These are phyloP conservation scores for Ganoderma multipileum DNA, from an alignment of 1,284 basidiomycete species.

Conservation along the genomic window DNA sequence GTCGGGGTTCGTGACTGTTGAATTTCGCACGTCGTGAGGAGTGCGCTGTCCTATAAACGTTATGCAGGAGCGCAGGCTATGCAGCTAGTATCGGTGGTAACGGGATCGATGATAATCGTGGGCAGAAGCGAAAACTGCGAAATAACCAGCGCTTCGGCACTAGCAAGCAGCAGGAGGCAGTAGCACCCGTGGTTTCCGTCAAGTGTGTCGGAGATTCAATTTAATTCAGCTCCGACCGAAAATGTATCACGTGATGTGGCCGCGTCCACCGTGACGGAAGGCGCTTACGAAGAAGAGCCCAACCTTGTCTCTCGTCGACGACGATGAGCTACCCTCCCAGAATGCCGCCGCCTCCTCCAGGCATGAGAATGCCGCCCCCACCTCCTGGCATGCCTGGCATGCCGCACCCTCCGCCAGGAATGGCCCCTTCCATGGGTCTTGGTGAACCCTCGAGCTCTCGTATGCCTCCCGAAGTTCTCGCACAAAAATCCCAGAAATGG, in stretches of 20 bases:
- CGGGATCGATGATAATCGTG: too few relatives aligned
- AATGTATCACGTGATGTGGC: slow-evolving; percentile 22
- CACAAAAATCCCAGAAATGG: slow-evolving; percentile 93
- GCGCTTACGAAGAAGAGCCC: slow-evolving; percentile 25
- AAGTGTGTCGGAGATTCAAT: not conserved
- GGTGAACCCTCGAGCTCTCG: slow-evolving; percentile 58
- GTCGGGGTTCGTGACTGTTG: too few relatives aligned
- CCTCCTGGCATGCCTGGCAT: slow-evolving; percentile 74
- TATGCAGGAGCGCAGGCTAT: too few relatives aligned
- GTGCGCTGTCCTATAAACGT: too few relatives aligned
- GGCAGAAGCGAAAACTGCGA: too few relatives aligned
- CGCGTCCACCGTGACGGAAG: slow-evolving; percentile 22
- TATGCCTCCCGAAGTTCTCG: slow-evolving; percentile 80
- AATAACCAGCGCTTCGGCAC: too few relatives aligned
- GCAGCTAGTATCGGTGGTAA: too few relatives aligned
- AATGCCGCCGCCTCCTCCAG: slow-evolving; percentile 53
- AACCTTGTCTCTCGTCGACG: slow-evolving; percentile 34
- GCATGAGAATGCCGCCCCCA: slow-evolving; percentile 53
- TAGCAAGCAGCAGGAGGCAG: too few relatives aligned
- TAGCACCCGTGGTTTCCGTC: too few relatives aligned
- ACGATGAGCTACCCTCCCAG: slow-evolving; percentile 44
- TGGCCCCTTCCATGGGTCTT: slow-evolving; percentile 42
- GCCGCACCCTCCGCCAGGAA: slow-evolving; percentile 54
- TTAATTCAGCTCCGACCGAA: not conserved
- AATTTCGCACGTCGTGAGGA: too few relatives aligned